A percentile compares a stretch with the other conserved stretches of the same genome.
Conservation (phyloP, 306 rosid genomes). For the Pterocarpus macrocarpus region DNA sequence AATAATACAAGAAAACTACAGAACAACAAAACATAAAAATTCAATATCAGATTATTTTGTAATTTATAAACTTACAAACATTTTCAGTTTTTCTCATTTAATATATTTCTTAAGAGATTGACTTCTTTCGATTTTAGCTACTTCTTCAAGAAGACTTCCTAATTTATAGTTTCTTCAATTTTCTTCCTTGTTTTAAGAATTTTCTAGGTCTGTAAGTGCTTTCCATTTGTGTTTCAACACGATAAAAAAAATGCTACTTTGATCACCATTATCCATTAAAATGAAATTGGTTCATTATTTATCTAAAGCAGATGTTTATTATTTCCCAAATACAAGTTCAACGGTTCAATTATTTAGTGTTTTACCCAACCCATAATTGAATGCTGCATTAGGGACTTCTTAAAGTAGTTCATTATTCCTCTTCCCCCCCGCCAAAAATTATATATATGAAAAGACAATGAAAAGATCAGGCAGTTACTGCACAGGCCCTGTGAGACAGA, state of each 20-base stretch:
- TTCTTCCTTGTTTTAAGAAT: not conserved
- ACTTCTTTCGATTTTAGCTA: not conserved
- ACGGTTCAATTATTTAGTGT: not conserved
- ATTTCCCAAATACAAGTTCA: not conserved
- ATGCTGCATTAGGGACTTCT: not conserved
- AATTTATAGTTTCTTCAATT: not conserved
- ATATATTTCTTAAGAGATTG: not conserved
- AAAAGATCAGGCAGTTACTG: not conserved
- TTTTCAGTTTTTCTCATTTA: not conserved
- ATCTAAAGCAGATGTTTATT: not conserved
- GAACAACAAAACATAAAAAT: not conserved
- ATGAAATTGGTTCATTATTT: not conserved
- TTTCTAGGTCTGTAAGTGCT: not conserved
- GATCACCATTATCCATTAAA: not conserved
- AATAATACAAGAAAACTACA: not conserved
- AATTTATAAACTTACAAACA: not conserved
- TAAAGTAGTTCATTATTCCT: not conserved
- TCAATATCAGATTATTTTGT: not conserved
- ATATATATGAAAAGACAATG: no score
- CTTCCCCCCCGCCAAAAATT: not conserved
- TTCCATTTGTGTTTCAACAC: not conserved
- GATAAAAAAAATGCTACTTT: not conserved
- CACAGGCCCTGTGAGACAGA: no score
- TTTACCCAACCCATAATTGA: slow-evolving; percentile 15
- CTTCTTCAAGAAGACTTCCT: slow-evolving; percentile 4